A percentile compares a stretch with the other conserved stretches of the same genome.
These are phyloP conservation scores for Wickerhamiella bombiphila DNA, from an alignment of 805 yeast genomes.

Conservation along the genomic window DNA sequence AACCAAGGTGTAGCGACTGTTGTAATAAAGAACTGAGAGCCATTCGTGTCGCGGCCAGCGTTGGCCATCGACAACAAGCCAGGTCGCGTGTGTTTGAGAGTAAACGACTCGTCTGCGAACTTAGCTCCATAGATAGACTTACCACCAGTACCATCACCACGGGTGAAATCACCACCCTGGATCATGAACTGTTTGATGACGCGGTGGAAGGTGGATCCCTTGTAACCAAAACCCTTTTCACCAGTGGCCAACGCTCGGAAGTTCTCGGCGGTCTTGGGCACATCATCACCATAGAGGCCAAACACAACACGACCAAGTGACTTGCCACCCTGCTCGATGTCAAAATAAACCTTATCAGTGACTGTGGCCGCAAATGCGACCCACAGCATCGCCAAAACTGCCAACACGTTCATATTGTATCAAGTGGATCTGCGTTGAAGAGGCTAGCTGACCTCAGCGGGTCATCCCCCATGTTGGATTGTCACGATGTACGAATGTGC, in stretches of 20 bases:
- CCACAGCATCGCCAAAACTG: constrained; percentile 1
- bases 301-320: constrained; percentile 66
- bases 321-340: constrained; percentile 66
- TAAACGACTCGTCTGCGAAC: constrained; percentile 65
- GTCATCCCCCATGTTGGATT: no score
- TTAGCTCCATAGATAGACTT: constrained; percentile 59
- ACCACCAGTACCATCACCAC: constrained; percentile 55
- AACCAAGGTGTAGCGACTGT: constrained; percentile 86
- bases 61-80: constrained; percentile 65
- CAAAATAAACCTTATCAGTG: constrained; percentile 76
- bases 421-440: neutral
- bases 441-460: no score
- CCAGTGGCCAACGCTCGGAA: constrained; percentile 69
- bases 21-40: constrained; percentile 90
- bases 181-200: constrained; percentile 61
- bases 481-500: no score
- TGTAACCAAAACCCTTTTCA: constrained; percentile 54
- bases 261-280: constrained; percentile 81
- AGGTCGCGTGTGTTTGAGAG: constrained; percentile 43
- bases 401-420: neutral
- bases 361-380: constrained; percentile 28
- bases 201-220: constrained; percentile 54
- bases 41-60: constrained; percentile 58
- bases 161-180: constrained; percentile 79
- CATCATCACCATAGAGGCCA: constrained; percentile 77